Base-by-base conservation (phyloP, 257 asterid species). In the Solanum rostratum region DNA sequence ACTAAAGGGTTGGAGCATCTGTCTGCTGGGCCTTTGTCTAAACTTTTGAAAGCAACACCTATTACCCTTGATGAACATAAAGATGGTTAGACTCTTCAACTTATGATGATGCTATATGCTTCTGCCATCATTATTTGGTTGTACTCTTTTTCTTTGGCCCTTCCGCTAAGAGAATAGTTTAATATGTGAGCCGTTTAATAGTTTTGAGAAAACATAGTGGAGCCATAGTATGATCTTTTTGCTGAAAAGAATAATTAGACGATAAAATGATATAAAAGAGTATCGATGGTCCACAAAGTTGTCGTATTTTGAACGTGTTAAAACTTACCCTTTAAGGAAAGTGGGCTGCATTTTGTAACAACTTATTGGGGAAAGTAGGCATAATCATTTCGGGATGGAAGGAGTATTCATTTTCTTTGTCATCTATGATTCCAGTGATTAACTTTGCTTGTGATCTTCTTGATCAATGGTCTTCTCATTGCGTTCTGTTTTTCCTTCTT, bases 21-120 rank as follows among this genome's bases (percentile, higher is more conserved):
- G 86, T 90, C 97, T 81, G 88, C 90, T 54, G 99, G 99, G 76
- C 99, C 99, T 90, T 87, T 97, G 71, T 85, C 96, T 27, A 94
- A 93, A 88, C 93, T 97, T 88, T 93, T 97, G 86, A 88, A 92
- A 86, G 87, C 97, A 80, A 91, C 99, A 33, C 93, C 97, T 80
- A 83, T 84, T 46, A 84, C 86, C 24, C 85, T 85, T 87, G 93
- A 90, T 88, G 95, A 87, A 87, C 90, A 60, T 63, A 84, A 86
- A 88, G 97, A 88, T 54, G 92, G 82, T 73, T 81, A 16, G 84
- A 73, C 86, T 78, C 74, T 88, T 87, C 82, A 79, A 69, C 68
- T 65, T 86, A n/a, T 68, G 79, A 83, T 80, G 84, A 81, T 76
- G 83, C 33, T 59, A 19, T 87, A 29, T 69, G 29, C 63, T 78